phyloP scores from a whole-genome alignment of 1,284 basidiomycete species.

The Neotropicomus parvogracilis region DNA sequence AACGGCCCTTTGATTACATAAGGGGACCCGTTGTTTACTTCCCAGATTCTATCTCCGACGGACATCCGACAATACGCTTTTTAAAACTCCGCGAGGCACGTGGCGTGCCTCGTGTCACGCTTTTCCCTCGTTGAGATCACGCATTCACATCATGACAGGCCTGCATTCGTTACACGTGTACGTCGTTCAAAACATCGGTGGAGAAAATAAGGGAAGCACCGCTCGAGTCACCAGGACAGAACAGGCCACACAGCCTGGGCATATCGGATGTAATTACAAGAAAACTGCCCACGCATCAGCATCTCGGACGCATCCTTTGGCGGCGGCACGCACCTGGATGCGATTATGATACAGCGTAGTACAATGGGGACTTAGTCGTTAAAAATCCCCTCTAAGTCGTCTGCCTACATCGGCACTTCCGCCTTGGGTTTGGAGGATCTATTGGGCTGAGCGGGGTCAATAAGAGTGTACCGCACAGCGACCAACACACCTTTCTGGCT shows the following conservation, averaged over 20 bases:
- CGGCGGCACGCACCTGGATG: conserved; percentile 12
- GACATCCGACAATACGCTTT: conserved; percentile 1
- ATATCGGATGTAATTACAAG: conserved; percentile 14
- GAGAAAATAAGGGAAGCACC: conserved; percentile 3
- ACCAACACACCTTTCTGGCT: conserved; percentile 25
- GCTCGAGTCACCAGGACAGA: conserved; percentile 15
- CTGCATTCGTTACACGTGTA: conserved; percentile 24
- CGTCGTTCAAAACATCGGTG: conserved; percentile 6
- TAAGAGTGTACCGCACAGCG: not conserved
- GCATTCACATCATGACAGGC: conserved; percentile 10
- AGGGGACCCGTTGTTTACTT: conserved; percentile 23
- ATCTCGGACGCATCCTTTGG: not conserved
- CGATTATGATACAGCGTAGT: conserved; percentile 26
- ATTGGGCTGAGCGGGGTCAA: conserved; percentile 24
- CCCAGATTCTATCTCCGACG: conserved; percentile 20
- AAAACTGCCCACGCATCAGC: conserved; percentile 6
- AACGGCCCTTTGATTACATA: conserved; percentile 21
- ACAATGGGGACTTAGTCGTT: conserved; percentile 25
- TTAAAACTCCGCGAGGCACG: conserved; percentile 25
- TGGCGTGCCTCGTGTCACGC: conserved; percentile 21
- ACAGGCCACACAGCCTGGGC: not conserved
- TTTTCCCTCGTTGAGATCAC: conserved; percentile 25
- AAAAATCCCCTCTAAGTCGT: conserved; percentile 28
- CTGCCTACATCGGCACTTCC: conserved; percentile 3
- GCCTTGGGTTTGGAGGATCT: conserved; percentile 17